These are phyloP conservation scores for Xylariomycetidae sp. DNA, from an alignment of 2,329 filamentous ascomycete species.

Conservation along the genomic window DNA sequence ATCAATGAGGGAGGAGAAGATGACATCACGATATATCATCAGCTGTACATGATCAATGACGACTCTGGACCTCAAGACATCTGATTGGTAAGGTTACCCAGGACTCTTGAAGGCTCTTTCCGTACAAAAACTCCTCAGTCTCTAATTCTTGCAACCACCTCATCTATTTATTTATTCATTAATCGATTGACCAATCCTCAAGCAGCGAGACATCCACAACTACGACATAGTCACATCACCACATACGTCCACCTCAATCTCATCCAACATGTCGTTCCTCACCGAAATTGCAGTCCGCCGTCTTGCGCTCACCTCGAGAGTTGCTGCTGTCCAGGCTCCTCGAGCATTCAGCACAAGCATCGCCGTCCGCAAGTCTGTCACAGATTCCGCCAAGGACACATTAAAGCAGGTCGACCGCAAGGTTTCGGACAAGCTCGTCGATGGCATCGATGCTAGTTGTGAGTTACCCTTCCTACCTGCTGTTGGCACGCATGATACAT, in stretches of 20 bases:
- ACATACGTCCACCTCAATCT: background rate
- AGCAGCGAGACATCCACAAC: too few relatives aligned
- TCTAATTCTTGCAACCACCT: too few relatives aligned
- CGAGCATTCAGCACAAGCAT: constrained; percentile 48
- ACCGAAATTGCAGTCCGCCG: constrained; percentile 41
- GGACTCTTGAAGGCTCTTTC: too few relatives aligned
- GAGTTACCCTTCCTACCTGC: constrained; percentile 22
- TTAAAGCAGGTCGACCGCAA: constrained; percentile 55
- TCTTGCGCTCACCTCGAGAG: constrained; percentile 30
- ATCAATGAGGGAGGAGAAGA: too few relatives aligned
- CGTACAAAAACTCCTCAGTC: too few relatives aligned
- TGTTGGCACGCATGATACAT: background rate
- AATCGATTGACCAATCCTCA: too few relatives aligned
- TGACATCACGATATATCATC: too few relatives aligned
- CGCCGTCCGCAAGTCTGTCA: constrained; percentile 41
- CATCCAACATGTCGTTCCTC: constrained; percentile 48
- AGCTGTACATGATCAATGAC: too few relatives aligned
- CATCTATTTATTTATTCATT: too few relatives aligned
- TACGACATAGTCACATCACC: background rate
- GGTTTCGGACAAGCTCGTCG: constrained; percentile 57
- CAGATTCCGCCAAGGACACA: constrained; percentile 55
- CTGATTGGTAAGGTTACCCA: too few relatives aligned
- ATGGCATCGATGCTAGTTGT: constrained; percentile 57
- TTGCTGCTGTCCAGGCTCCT: constrained; percentile 35
- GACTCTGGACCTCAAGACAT: too few relatives aligned